Base-by-base conservation (phyloP, 78 protist genomes). In the Emiliania huxleyi region DNA sequence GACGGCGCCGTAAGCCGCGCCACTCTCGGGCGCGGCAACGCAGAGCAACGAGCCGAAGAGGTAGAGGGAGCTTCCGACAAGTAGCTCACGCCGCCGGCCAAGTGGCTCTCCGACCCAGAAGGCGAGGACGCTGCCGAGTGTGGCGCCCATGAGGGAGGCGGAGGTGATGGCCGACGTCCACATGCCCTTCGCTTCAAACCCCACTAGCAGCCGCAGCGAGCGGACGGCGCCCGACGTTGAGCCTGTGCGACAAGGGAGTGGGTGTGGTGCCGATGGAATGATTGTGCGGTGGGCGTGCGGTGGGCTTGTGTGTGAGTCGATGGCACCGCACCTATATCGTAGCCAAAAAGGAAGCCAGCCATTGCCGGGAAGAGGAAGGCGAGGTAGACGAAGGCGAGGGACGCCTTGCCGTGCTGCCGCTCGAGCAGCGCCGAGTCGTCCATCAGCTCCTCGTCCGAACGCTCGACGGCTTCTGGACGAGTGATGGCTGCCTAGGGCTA, bases 311-410 rank as follows among this genome's bases (percentile, higher is more conserved):
- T n/a, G n/a, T n/a, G n/a, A n/a, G n/a, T n/a, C n/a, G n/a, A n/a
- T n/a, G n/a, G n/a, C n/a, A n/a, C n/a, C n/a, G n/a, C n/a, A n/a
- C n/a, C n/a, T 3, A 81, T 81, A 56, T 81, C 89, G 89, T 29
- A 81, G 56, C 89, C 89, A 18, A 81, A 81, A 3, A 81, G 89
- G 15, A 44, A 44, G 89, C 89, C 89, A 12, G 48, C 89, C 6
- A 40, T 35, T 22, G 89, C 89, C 33, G 89, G 89, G n/a, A 81
- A 44, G 89, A 44, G 21, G 56, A 81, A 81, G 48, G n/a, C n/a
- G n/a, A n/a, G n/a, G n/a, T n/a, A n/a, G n/a, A n/a, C n/a, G n/a
- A n/a, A n/a, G n/a, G n/a, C n/a, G n/a, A n/a, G n/a, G n/a, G n/a
- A n/a, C n/a, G n/a, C n/a, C n/a, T n/a, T n/a, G n/a, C n/a, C n/a